Conservation (phyloP, 73 alveolate genomes). For the Loxodes magnus region DNA sequence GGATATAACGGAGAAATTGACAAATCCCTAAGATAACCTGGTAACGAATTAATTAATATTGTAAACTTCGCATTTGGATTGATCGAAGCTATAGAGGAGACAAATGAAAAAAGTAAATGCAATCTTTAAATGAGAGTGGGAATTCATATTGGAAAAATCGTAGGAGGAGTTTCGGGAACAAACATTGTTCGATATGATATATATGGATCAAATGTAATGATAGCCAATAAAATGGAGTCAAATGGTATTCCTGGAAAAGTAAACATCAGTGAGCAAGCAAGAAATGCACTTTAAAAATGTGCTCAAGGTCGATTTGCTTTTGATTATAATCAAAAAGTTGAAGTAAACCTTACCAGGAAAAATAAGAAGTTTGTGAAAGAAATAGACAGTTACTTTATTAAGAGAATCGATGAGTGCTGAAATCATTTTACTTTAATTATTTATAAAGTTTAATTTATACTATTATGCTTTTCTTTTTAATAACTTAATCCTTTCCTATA, state of each 20-base stretch:
- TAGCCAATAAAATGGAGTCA: conserved; percentile 34
- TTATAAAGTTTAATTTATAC: too few relatives aligned
- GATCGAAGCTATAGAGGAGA: conserved; percentile 6
- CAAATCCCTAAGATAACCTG: conserved; percentile 10
- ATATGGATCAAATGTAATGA: conserved; percentile 32
- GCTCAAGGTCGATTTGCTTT: too few relatives aligned
- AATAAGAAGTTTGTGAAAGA: too few relatives aligned
- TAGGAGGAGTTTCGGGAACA: conserved; percentile 38
- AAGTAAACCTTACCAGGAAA: too few relatives aligned
- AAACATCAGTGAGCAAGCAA: conserved; percentile 31
- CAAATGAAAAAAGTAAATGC: background rate
- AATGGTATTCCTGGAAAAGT: conserved; percentile 23
- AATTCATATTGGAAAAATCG: conserved; percentile 27
- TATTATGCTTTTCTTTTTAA: too few relatives aligned
- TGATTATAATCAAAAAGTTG: too few relatives aligned
- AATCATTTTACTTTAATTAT: too few relatives aligned
- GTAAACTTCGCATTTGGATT: conserved; percentile 11
- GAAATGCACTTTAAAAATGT: too few relatives aligned
- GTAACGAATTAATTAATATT: conserved; percentile 16
- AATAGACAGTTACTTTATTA: too few relatives aligned
- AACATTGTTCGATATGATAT: conserved; percentile 33
- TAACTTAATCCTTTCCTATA: too few relatives aligned
- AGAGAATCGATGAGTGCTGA: too few relatives aligned
- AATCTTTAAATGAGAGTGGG: conserved; percentile 20
- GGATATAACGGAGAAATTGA: conserved; percentile 17